A percentile compares a stretch with the other conserved stretches of the same genome.
Evolutionary conservation across 441 rosid species (phyloP).

Genomic region (Adansonia grandidieri): DNA sequence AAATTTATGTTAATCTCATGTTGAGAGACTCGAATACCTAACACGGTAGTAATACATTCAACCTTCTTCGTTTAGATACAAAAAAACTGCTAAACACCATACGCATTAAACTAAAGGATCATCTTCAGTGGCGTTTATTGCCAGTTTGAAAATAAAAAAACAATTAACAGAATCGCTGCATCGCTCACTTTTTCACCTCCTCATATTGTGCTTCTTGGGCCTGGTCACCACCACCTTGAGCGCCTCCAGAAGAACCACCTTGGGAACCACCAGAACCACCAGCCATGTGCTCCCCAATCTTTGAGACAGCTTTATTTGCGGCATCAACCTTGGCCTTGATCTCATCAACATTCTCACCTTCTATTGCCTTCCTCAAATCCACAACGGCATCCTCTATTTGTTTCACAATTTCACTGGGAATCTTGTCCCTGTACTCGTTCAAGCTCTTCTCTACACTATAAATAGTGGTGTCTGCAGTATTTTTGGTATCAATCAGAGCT

Average conservation of each 20-base stretch:
- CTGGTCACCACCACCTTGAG: conserved; percentile 75
- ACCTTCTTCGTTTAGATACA: background rate
- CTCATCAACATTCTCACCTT: conserved; percentile 65
- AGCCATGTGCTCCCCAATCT: conserved; percentile 90
- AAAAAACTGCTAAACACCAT: background rate
- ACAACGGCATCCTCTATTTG: conserved; percentile 77
- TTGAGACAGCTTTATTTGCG: conserved; percentile 87
- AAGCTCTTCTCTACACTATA: conserved; percentile 93
- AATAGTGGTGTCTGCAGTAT: conserved; percentile 81
- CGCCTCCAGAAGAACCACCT: conserved; percentile 57
- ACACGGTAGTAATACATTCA: background rate
- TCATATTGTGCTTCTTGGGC: conserved; percentile 89
- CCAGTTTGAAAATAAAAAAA: background rate
- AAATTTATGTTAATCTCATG: background rate
- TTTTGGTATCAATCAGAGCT: conserved; percentile 69
- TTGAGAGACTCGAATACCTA: background rate
- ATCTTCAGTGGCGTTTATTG: background rate
- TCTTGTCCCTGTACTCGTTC: conserved; percentile 78
- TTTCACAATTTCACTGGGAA: conserved; percentile 72
- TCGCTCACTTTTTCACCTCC: conserved; percentile 85
- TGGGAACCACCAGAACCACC: conserved; percentile 54
- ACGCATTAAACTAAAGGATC: background rate
- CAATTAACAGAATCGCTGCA: background rate
- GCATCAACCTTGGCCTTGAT: conserved; percentile 79
- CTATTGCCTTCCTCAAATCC: conserved; percentile 62